phyloP scores from a whole-genome alignment of 1,139 yeast genomes.

The Diutina siamensis region DNA sequence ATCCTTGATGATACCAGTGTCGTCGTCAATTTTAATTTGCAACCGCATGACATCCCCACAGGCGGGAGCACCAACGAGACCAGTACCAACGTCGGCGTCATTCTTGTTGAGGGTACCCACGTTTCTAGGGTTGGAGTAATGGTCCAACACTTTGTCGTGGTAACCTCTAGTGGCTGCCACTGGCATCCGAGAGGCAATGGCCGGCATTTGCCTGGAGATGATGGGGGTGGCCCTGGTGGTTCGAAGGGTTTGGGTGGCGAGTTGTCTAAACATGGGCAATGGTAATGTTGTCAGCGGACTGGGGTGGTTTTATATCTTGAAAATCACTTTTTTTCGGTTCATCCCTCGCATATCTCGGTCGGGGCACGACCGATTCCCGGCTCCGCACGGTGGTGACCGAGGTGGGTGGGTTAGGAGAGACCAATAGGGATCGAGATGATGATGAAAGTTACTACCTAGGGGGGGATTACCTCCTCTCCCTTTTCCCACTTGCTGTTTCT shows the following conservation, averaged over 20 bases:
- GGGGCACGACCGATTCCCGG: neutral
- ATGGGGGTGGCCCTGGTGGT: neutral
- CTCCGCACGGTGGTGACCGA: too few species aligned
- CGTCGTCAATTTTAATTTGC: conserved; percentile 86
- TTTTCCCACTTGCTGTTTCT: too few species aligned
- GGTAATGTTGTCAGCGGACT: neutral
- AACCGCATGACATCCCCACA: conserved; percentile 99
- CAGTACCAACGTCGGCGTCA: conserved; percentile 81
- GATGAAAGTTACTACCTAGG: too few species aligned
- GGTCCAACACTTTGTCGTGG: conserved; percentile 77
- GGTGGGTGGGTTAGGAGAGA: too few species aligned
- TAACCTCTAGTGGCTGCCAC: conserved; percentile 24
- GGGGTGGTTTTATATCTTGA: too few species aligned
- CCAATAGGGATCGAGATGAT: too few species aligned
- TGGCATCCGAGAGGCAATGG: conserved; percentile 5
- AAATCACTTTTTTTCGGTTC: neutral
- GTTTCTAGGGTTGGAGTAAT: conserved; percentile 91
- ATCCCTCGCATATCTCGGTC: neutral
- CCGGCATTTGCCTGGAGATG: neutral
- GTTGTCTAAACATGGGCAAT: conserved; percentile 1
- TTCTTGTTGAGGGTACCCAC: conserved; percentile 86
- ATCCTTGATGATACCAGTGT: conserved; percentile 81
- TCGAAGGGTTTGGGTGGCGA: neutral
- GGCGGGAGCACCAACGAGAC: conserved; percentile 97
- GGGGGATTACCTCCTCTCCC: too few species aligned